A percentile compares a stretch with the other conserved stretches of the same genome.
Conservation (phyloP, 345 rosid species). For the Gossypium turneri region DNA sequence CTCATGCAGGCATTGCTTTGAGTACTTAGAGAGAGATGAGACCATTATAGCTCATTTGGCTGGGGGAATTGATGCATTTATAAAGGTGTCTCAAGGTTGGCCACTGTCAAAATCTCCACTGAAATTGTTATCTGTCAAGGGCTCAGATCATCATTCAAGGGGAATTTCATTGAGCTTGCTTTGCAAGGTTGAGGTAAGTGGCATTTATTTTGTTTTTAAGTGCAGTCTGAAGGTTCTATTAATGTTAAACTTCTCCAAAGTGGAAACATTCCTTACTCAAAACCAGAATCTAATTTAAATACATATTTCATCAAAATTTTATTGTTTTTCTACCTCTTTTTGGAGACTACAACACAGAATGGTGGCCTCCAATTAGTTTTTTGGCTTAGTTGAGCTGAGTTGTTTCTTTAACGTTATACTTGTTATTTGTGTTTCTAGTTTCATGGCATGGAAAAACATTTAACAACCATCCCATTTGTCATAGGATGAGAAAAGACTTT, state of each 20-base stretch:
- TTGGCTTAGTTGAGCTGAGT: background rate
- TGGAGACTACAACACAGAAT: background rate
- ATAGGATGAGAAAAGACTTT: background rate
- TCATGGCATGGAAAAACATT: background rate
- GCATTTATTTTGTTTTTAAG: background rate
- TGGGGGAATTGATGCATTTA: constrained; percentile 55
- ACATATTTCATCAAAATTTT: background rate
- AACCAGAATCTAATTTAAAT: background rate
- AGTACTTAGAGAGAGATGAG: constrained; percentile 65
- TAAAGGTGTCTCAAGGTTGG: constrained; percentile 70
- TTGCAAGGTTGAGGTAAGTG: constrained; percentile 62
- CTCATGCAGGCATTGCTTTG: constrained; percentile 54
- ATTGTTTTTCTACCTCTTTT: background rate
- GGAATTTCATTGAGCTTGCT: constrained; percentile 52
- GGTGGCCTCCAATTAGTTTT: background rate
- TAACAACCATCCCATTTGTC: background rate
- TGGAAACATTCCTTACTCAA: background rate
- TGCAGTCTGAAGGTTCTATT: background rate
- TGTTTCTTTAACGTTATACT: background rate
- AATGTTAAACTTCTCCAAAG: background rate
- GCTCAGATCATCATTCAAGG: constrained; percentile 13
- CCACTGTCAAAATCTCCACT: constrained; percentile 47
- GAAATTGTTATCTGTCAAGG: constrained; percentile 47
- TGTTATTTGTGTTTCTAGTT: background rate
- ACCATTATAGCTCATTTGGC: constrained; percentile 54